Percentiles rank a stretch among this genome's conserved stretches.
Conservation (phyloP, 2,329 filamentous ascomycete genomes). For the Penicillium psychrosexuale region DNA sequence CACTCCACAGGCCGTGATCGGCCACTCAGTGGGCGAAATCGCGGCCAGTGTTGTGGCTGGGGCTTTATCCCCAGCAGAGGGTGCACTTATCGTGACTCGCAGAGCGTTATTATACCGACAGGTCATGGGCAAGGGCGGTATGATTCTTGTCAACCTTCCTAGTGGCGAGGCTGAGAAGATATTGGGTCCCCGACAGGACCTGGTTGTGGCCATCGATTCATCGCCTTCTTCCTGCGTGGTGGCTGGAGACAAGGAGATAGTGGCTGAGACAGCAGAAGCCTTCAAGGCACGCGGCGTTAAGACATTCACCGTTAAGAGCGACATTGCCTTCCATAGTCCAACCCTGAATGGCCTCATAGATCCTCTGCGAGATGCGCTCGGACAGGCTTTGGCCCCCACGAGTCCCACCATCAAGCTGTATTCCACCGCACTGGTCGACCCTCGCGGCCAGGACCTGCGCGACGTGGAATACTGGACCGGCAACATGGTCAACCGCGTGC, state of each 20-base stretch:
- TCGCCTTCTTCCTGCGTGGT: conserved; percentile 6
- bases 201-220: conserved; percentile 5
- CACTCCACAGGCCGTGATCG: conserved; percentile 38
- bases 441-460: conserved; percentile 3
- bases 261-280: not conserved
- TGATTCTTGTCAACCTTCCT: conserved; percentile 16
- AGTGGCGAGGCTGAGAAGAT: not conserved
- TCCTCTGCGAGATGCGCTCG: conserved; percentile 22
- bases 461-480: conserved; percentile 34
- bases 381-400: conserved; percentile 3
- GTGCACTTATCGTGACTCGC: conserved; percentile 3
- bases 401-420: conserved; percentile 10
- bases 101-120: conserved; percentile 33
- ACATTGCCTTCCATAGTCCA: conserved; percentile 45
- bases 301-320: conserved; percentile 38
- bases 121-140: conserved; percentile 27
- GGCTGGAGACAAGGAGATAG: conserved; percentile 2
- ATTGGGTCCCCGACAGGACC: not conserved
- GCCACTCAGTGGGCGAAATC: conserved; percentile 46
- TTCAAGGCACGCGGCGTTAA: conserved; percentile 25
- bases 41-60: conserved; percentile 37
- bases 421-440: conserved; percentile 19
- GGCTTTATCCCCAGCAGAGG: conserved; percentile 1
- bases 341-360: conserved; percentile 32
- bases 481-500: conserved; percentile 38